These are phyloP conservation scores for Cicer arietinum DNA, from an alignment of 306 rosid genomes.

Conservation along the genomic window DNA sequence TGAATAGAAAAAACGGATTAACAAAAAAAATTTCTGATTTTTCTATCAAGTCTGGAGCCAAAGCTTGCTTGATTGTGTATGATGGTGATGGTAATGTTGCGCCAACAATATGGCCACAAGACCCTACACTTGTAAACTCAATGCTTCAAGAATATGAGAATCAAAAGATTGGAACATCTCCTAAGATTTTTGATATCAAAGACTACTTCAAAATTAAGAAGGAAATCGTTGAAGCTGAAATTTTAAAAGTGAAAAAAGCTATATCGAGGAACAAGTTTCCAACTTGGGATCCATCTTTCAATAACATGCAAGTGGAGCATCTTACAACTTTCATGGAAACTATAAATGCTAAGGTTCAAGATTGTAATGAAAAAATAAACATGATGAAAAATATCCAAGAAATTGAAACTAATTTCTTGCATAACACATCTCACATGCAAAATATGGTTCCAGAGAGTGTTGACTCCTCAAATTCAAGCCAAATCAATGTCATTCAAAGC, in stretches of 20 bases:
- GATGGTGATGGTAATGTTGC: not conserved
- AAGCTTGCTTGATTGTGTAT: not conserved
- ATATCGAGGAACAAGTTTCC: conserved; percentile 33
- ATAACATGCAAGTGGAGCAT: not conserved
- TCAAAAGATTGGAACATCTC: not conserved
- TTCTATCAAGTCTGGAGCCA: not conserved
- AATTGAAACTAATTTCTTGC: not conserved
- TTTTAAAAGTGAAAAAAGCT: conserved; percentile 4
- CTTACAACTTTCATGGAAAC: not conserved
- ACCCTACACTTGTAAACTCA: not conserved
- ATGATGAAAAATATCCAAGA: conserved; percentile 24
- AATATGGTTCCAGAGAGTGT: not conserved
- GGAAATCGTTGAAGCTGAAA: conserved; percentile 21
- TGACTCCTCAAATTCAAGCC: not conserved
- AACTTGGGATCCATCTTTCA: conserved; percentile 33
- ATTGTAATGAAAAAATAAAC: not conserved
- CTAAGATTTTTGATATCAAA: not conserved
- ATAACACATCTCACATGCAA: not conserved
- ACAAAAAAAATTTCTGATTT: conserved; percentile 13
- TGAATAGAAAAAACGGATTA: conserved; percentile 34
- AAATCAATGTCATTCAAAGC: too few relatives aligned
- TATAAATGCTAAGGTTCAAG: conserved; percentile 38
- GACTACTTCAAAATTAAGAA: conserved; percentile 37
- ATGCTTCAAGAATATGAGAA: not conserved
- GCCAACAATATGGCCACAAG: not conserved